Conservation (phyloP, 768 basidiomycete genomes). For the Termitomyces bulborhizus region DNA sequence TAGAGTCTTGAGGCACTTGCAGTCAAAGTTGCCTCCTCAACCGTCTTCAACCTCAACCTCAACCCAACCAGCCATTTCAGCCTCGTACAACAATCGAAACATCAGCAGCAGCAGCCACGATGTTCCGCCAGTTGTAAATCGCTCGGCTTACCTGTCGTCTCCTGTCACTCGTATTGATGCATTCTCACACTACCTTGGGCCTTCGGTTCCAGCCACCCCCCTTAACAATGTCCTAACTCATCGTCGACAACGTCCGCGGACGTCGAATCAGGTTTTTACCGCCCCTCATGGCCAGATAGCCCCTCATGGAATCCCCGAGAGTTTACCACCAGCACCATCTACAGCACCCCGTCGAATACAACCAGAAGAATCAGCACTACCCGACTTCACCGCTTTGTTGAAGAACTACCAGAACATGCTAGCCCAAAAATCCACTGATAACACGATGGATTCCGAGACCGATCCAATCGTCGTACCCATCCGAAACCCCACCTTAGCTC, state of each 20-base stretch:
- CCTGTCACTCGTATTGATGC: constrained; percentile 36
- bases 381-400: constrained; percentile 45
- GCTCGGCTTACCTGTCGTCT: constrained; percentile 33
- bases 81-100: constrained; percentile 29
- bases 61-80: constrained; percentile 44
- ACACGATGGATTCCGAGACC: constrained; percentile 26
- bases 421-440: constrained; percentile 38
- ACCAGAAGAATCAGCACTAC: constrained; percentile 21
- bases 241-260: constrained; percentile 55
- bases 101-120: constrained; percentile 38
- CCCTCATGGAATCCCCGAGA: constrained; percentile 76
- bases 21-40: constrained; percentile 38
- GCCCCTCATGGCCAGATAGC: constrained; percentile 63
- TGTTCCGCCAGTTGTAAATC: constrained; percentile 40
- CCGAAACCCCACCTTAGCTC: constrained; percentile 18
- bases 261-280: constrained; percentile 57
- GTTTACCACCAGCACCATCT: constrained; percentile 61
- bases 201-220: constrained; percentile 47
- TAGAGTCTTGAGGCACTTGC: constrained; percentile 48
- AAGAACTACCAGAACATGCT: constrained; percentile 70
- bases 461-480: constrained; percentile 18
- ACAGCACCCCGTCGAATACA: constrained; percentile 43
- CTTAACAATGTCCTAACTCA: constrained; percentile 56
- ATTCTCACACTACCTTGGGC: constrained; percentile 40
- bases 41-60: constrained; percentile 18